Percentiles rank a stretch among this genome's conserved stretches.
Evolutionary conservation across 2,329 filamentous ascomycete species (phyloP).

Genomic region (Diplocarpon rosae): DNA sequence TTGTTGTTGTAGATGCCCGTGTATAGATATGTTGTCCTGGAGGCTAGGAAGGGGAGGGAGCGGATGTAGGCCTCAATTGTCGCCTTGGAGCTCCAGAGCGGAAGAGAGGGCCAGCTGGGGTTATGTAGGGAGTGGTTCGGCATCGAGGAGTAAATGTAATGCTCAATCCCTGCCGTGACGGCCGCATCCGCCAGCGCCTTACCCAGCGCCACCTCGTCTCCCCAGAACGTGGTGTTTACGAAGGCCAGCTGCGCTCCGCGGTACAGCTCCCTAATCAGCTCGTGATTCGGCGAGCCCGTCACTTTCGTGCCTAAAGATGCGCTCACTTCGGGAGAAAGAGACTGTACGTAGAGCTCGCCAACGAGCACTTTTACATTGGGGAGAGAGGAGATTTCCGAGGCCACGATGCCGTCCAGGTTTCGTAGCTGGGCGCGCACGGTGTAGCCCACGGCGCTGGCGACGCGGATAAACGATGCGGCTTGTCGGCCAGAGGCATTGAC

Average conservation of each 20-base stretch:
- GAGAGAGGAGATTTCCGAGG: slow-evolving; percentile 71
- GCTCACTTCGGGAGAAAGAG: slow-evolving; percentile 30
- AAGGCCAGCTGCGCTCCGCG: slow-evolving; percentile 79
- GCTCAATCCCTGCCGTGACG: slow-evolving; percentile 71
- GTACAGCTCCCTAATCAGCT: slow-evolving; percentile 69
- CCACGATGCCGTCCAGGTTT: slow-evolving; percentile 77
- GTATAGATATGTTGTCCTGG: slow-evolving; percentile 88
- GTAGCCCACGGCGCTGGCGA: slow-evolving; percentile 88
- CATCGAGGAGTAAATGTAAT: slow-evolving; percentile 96
- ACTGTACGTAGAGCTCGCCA: slow-evolving; percentile 50
- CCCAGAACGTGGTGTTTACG: slow-evolving; percentile 96
- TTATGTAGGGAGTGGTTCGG: slow-evolving; percentile 78
- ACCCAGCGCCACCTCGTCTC: slow-evolving; percentile 85
- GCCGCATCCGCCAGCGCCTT: slow-evolving; percentile 82
- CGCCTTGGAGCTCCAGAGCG: slow-evolving; percentile 87
- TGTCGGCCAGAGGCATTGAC: slow-evolving; percentile 95
- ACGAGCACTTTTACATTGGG: slow-evolving; percentile 61
- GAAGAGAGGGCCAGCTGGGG: slow-evolving; percentile 62
- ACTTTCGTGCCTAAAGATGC: slow-evolving; percentile 52
- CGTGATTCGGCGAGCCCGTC: slow-evolving; percentile 56
- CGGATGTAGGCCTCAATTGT: slow-evolving; percentile 85
- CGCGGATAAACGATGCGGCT: slow-evolving; percentile 87
- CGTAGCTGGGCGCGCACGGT: slow-evolving; percentile 85
- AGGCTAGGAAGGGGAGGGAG: slow-evolving; percentile 45
- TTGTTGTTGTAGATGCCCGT: slow-evolving; percentile 99